Conservation (phyloP, 768 basidiomycete species). For the Boletus subcaerulescens region DNA sequence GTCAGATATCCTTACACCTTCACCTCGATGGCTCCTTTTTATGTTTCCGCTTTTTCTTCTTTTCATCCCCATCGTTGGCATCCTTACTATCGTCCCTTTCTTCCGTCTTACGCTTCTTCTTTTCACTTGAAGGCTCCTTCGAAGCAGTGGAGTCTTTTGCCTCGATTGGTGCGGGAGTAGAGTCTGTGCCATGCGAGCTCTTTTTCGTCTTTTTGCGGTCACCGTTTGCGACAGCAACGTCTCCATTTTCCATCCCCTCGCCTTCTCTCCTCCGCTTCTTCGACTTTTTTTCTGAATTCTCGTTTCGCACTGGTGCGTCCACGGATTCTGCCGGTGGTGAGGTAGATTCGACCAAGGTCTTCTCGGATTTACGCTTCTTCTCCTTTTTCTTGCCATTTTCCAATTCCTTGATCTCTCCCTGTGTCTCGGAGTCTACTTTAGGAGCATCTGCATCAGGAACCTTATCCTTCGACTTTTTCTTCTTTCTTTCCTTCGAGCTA, state of each 20-base stretch:
- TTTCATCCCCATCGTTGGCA: slow-evolving; percentile 16
- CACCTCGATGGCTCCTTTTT: slow-evolving; percentile 2
- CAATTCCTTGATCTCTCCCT: not conserved
- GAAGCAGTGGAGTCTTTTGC: slow-evolving; percentile 9
- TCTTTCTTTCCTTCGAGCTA: slow-evolving; percentile 7
- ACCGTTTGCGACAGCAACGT: slow-evolving; percentile 1
- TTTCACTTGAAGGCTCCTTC: slow-evolving; percentile 10
- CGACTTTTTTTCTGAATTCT: slow-evolving; percentile 16
- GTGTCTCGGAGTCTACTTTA: not conserved
- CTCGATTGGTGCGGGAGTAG: slow-evolving; percentile 4
- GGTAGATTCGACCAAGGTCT: slow-evolving; percentile 17
- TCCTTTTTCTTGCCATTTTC: slow-evolving; percentile 14
- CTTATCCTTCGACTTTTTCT: slow-evolving; percentile 17
- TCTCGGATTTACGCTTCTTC: slow-evolving; percentile 18
- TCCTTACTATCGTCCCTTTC: slow-evolving; percentile 9
- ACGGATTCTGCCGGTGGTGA: slow-evolving; percentile 11
- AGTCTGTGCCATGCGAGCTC: slow-evolving; percentile 7
- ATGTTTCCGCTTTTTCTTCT: slow-evolving; percentile 33
- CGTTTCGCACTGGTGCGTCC: slow-evolving; percentile 3
- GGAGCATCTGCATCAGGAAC: not conserved
- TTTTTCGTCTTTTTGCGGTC: slow-evolving; percentile 28
- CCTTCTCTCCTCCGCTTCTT: slow-evolving; percentile 36
- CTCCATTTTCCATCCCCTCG: slow-evolving; percentile 8
- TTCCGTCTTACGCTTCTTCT: slow-evolving; percentile 27
- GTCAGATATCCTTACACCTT: slow-evolving; percentile 1